A percentile compares a stretch with the other conserved stretches of the same genome.
phyloP scores from a whole-genome alignment of 176 grass and related monocot species.

The Lolium perenne region DNA sequence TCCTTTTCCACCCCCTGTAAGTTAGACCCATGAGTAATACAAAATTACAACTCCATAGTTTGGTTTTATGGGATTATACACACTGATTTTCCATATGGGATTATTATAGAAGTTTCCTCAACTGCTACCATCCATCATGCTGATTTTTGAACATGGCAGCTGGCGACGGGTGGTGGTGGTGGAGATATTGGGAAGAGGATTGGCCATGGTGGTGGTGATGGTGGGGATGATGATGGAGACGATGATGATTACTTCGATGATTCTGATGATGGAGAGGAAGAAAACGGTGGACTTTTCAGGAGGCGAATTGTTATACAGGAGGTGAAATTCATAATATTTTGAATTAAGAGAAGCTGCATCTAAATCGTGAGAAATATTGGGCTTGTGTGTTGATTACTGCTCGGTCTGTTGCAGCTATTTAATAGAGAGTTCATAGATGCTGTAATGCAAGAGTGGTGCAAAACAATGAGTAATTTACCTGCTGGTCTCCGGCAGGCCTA shows the following conservation, averaged over 20 bases:
- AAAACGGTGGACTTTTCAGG: constrained; percentile 86
- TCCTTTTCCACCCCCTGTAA: background rate
- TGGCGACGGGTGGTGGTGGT: constrained; percentile 87
- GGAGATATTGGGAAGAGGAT: constrained; percentile 97
- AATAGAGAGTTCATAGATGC: constrained; percentile 95
- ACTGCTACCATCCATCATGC: constrained; percentile 8
- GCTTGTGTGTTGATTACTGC: constrained; percentile 37
- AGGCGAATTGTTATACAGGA: constrained; percentile 79
- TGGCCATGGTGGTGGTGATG: constrained; percentile 91
- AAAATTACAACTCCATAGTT: constrained; percentile 4
- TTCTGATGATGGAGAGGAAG: constrained; percentile 92
- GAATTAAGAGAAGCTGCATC: constrained; percentile 9
- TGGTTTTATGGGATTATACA: constrained; percentile 26
- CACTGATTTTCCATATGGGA: background rate
- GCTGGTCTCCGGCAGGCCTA: constrained; percentile 88
- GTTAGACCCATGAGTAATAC: background rate
- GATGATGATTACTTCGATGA: constrained; percentile 99
- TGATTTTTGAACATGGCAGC: constrained; percentile 54
- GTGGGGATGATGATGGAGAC: constrained; percentile 93
- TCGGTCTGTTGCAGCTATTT: constrained; percentile 69
- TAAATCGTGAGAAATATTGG: constrained; percentile 1
- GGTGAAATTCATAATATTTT: constrained; percentile 62
- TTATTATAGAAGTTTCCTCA: constrained; percentile 20
- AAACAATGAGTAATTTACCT: constrained; percentile 86
- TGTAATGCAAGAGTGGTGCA: constrained; percentile 97